These are phyloP conservation scores for Cystobasidiaceae sp. DNA, from an alignment of 1,284 basidiomycete genomes.

Conservation along the genomic window DNA sequence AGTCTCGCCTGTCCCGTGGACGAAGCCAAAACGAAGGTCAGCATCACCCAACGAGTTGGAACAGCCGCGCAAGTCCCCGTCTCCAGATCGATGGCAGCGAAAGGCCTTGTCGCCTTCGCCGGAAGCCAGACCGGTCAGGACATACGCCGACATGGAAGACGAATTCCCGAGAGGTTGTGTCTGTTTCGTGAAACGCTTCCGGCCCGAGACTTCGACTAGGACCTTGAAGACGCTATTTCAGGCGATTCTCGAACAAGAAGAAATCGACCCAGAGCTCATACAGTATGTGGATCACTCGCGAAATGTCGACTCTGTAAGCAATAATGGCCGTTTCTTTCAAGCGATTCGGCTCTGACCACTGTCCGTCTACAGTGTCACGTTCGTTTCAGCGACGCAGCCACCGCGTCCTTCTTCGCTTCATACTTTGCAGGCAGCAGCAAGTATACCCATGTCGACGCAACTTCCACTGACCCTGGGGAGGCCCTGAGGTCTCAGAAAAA, in stretches of 20 bases:
- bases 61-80: slow-evolving; percentile 1
- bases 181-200: slow-evolving; percentile 62
- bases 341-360: too few relatives aligned
- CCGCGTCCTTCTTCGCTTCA: slow-evolving; percentile 52
- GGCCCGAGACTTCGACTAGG: slow-evolving; percentile 68
- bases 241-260: slow-evolving; percentile 46
- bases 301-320: slow-evolving; percentile 62
- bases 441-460: slow-evolving; percentile 55
- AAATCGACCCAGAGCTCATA: slow-evolving; percentile 49
- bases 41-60: slow-evolving; percentile 12
- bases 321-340: too few relatives aligned
- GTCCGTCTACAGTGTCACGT: slow-evolving; percentile 58
- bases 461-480: slow-evolving; percentile 41
- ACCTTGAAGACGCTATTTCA: slow-evolving; percentile 60
- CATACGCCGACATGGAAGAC: slow-evolving; percentile 35
- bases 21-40: background rate
- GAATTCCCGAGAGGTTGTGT: slow-evolving; percentile 62
- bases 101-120: too few relatives aligned
- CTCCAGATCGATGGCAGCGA: too few relatives aligned
- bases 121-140: background rate
- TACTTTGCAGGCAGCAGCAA: slow-evolving; percentile 51
- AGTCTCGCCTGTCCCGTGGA: background rate
- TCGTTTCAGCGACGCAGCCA: slow-evolving; percentile 56
- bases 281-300: too few relatives aligned
- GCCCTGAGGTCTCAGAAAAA: background rate